Base-by-base conservation (phyloP, 108 stramenopile species). In the Discostella stelligeroides region DNA sequence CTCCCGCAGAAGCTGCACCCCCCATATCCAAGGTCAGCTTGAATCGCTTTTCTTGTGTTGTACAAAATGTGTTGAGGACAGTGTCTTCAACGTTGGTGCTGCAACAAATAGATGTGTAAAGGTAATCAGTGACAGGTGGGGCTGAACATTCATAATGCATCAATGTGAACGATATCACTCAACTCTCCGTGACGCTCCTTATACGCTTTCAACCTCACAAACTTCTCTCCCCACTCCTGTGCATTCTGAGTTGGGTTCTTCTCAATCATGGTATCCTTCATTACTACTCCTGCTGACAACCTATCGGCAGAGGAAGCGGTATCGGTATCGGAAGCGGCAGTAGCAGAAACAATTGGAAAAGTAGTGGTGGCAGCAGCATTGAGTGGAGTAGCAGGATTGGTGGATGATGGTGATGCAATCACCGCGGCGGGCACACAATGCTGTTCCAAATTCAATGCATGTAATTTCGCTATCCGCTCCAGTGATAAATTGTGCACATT, bases 21-120 rank as follows among this genome's bases (percentile, higher is more conserved):
- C 34, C 34, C 34, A 5, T 34, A 6, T 34, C 34, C 34, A 34
- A 34, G 6, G 34, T 34, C 34, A 34, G 5, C 47, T 48, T 46
- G 45, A 27, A 27, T 21, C 62, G 43, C 42, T 46, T 46, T 28
- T 43, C 43, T 40, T 63, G 62, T 4, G 45, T 45, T n/a, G 41
- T 43, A 18, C 62, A 63, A 42, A 42, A 63, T 30, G 40, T 63
- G 28, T 42, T 23, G 46, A 63, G 62, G 62, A 15, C 43, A 25
- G 45, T 43, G 45, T 63, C 57, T 20, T 34, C 38, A 8, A 58
- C 57, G 8, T 47, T 47, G 46, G 10, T 47, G 46, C 17, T 47
- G 46, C 18, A 3, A 60, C 5, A 34, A 23, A 39, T 37, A 25
- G 14, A 60, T 30, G 14, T 37, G 12, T 10, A 57, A 8, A 51